Evolutionary conservation across 345 rosid genomes (phyloP).

Genomic region (Salix koriyanagi): DNA sequence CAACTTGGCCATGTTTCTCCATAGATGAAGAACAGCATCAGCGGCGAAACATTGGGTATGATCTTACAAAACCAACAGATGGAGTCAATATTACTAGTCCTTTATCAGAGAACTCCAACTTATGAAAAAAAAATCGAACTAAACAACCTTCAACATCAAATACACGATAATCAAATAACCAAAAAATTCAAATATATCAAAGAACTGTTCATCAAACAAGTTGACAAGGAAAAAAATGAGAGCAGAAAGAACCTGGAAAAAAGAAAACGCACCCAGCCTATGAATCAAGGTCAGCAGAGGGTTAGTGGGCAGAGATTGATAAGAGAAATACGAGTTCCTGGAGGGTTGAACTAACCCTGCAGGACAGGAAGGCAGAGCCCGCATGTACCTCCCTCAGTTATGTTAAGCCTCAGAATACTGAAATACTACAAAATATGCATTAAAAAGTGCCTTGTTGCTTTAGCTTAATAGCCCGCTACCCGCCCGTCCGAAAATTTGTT

Average conservation of each 20-base stretch:
- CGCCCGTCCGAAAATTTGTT: too few relatives aligned
- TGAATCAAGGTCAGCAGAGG: too few relatives aligned
- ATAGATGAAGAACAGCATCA: slow-evolving; percentile 3
- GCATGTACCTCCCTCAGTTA: not conserved
- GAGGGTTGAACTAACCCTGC: too few relatives aligned
- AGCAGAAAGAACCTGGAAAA: too few relatives aligned
- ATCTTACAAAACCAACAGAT: not conserved
- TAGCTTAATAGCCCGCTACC: not conserved
- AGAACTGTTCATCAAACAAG: too few relatives aligned
- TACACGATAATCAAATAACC: too few relatives aligned
- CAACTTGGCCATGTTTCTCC: slow-evolving; percentile 10
- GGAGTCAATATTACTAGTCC: not conserved
- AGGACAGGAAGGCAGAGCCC: not conserved
- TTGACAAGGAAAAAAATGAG: too few relatives aligned
- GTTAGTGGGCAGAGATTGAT: too few relatives aligned
- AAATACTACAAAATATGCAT: not conserved
- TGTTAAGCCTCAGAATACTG: not conserved
- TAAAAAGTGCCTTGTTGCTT: not conserved
- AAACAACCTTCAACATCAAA: too few relatives aligned
- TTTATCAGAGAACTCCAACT: not conserved
- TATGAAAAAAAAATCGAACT: not conserved
- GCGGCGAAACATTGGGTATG: not conserved
- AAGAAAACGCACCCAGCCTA: too few relatives aligned
- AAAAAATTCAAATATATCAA: too few relatives aligned
- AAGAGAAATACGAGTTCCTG: too few relatives aligned